Evolutionary conservation across 345 rosid species (phyloP), one percentile per base, ranked within the genome.

Genomic region (Erodium maritimum): DNA sequence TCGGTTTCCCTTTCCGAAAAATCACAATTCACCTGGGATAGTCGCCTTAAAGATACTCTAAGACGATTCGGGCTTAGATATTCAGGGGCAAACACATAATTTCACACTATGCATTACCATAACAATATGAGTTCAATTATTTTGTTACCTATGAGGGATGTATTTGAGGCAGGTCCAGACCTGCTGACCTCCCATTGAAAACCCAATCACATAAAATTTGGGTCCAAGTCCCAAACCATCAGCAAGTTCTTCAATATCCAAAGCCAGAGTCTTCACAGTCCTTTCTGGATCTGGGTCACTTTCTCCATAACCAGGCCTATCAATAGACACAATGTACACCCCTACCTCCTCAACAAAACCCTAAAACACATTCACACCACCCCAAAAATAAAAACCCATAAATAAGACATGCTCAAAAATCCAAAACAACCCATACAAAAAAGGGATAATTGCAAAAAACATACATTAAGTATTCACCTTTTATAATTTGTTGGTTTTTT

Each of bases 151-250:
- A 53, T 80, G 81, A 61, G 83, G 79, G 61, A 75, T 82, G 63
- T 77, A 75, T n/a, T 73, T 77, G 58, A 80, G 83, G 63, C 74
- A 77, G 17, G 79, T 46, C 82, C 85, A 79, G 1, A 75, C 68
- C 24, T 67, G 63, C 48, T 21, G 70, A 52, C 82, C 85, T 69
- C 85, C 88, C 81, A 79, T 77, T 23, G 88, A 79, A 24, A 12
- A 19, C 29, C 88, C 88, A 19, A 73, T 22, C 13, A 73, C 50
- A 14, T 82, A 75, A 33, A 82, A 82, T 65, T 69, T 77, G 50
- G 60, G 20, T 6, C 82, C 82, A 1, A 79, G 67, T 23, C 69
- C 65, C 59, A 79, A 65, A 61, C 65, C 62, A 61, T 73, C 78
- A 21, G 82, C 79, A 20, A 69, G 79, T 59, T 82, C 80, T 67